Conservation (phyloP, 176 grass and related monocot genomes). For the Aegilops sharonensis region DNA sequence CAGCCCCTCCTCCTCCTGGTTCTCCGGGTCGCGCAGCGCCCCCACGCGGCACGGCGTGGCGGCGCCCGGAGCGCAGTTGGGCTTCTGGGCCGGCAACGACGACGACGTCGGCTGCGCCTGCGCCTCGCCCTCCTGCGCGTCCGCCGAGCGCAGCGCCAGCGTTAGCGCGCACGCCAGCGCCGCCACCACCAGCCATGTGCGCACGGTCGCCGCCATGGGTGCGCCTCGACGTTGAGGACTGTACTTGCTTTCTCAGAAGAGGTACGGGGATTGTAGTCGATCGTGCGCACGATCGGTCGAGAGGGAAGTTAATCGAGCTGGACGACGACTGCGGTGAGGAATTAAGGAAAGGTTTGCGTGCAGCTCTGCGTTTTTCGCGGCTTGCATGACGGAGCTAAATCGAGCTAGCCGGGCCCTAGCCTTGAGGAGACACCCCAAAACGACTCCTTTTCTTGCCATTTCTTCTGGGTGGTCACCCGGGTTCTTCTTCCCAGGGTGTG, state of each 20-base stretch:
- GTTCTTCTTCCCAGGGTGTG: not conserved
- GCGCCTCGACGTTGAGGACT: not conserved
- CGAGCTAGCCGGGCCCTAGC: not conserved
- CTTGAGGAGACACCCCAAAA: conserved; percentile 5
- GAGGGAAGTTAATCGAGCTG: not conserved
- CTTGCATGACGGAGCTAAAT: not conserved
- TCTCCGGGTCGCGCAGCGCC: conserved; percentile 49
- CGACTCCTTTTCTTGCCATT: not conserved
- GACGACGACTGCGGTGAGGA: not conserved
- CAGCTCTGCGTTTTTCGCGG: not conserved
- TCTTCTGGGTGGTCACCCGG: conserved; percentile 11
- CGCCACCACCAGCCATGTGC: conserved; percentile 29
- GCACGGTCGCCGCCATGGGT: conserved; percentile 38
- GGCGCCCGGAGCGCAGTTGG: conserved; percentile 33
- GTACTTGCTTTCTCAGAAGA: not conserved
- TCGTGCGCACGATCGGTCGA: not conserved
- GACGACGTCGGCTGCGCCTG: not conserved
- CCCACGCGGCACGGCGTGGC: conserved; percentile 50
- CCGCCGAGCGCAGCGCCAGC: not conserved
- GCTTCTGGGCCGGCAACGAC: conserved; percentile 3
- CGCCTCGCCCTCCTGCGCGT: not conserved
- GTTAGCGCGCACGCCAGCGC: conserved; percentile 38
- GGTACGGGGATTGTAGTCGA: not conserved
- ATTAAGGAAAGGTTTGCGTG: conserved; percentile 17
- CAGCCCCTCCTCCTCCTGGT: conserved; percentile 57